Evolutionary conservation across 495 filamentous ascomycete genomes (phyloP).

Genomic region (Penicillium goetzii): DNA sequence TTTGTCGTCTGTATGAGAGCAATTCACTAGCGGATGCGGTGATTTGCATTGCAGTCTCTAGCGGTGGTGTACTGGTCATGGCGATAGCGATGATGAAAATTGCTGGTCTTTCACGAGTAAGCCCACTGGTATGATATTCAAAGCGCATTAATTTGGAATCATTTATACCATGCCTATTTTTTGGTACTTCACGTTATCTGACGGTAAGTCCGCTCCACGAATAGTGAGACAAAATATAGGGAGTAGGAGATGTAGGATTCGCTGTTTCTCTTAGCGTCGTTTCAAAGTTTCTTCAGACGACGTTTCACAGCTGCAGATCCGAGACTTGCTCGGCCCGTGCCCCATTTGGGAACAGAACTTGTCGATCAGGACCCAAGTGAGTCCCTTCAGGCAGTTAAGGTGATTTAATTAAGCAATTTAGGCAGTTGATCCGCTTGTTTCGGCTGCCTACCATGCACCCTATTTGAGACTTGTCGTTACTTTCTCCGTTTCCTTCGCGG

Average conservation of each 20-base stretch:
- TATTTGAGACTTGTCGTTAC: neutral
- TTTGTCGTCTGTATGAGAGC: neutral
- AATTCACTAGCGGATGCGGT: no score
- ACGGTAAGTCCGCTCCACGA: neutral
- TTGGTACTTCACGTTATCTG: no score
- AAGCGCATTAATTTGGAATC: no score
- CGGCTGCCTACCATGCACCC: neutral
- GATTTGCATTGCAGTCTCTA: no score
- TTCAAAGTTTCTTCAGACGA: neutral
- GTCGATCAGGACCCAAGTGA: neutral
- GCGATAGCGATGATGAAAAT: no score
- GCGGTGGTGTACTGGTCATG: no score
- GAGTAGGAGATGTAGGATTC: neutral
- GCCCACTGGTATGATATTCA: no score
- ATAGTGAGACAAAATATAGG: neutral
- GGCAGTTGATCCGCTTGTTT: neutral
- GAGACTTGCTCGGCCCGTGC: conserved; percentile 14
- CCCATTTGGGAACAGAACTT: conserved; percentile 1
- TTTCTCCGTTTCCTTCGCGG: neutral
- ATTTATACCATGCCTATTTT: no score
- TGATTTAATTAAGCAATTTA: neutral
- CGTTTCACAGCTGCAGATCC: conserved; percentile 6
- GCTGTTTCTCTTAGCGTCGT: neutral
- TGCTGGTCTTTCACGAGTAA: no score
- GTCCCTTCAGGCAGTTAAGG: neutral